Evolutionary conservation across 768 basidiomycete species (phyloP).

Genomic region (Galerina sulciceps): DNA sequence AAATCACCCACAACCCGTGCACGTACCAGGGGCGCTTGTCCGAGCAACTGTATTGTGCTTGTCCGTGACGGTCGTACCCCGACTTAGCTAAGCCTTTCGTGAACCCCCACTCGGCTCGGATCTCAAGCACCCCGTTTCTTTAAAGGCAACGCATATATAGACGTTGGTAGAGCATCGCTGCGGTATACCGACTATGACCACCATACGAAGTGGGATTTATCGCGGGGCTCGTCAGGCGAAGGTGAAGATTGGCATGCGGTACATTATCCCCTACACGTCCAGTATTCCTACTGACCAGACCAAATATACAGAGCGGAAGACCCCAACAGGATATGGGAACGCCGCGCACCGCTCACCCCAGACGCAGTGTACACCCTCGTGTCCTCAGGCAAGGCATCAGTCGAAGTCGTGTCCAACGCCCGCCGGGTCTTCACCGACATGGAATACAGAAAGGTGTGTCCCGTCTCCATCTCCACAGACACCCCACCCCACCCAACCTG

Average conservation of each 20-base stretch:
- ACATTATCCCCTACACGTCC: neutral
- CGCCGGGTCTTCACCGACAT: no score
- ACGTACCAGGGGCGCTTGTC: no score
- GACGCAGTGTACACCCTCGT: conserved; percentile 66
- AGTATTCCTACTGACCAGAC: neutral
- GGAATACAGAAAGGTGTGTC: no score
- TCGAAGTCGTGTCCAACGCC: no score
- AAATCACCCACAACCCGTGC: no score
- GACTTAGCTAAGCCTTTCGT: conserved; percentile 25
- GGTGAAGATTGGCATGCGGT: no score
- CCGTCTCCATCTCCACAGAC: no score
- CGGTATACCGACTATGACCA: no score
- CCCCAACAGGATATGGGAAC: conserved; percentile 69
- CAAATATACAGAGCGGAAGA: conserved; percentile 65
- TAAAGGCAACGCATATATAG: conserved; percentile 5
- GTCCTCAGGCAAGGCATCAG: no score
- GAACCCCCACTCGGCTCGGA: conserved; percentile 28
- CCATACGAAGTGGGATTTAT: no score
- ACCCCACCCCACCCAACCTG: neutral
- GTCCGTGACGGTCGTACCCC: conserved; percentile 22
- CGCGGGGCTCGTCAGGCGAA: neutral
- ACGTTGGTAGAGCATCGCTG: no score
- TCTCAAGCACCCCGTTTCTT: conserved; percentile 19
- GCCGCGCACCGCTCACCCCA: conserved; percentile 84
- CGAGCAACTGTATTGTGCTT: neutral